phyloP scores from a whole-genome alignment of 176 grass and related monocot species.

The Carex parvula region DNA sequence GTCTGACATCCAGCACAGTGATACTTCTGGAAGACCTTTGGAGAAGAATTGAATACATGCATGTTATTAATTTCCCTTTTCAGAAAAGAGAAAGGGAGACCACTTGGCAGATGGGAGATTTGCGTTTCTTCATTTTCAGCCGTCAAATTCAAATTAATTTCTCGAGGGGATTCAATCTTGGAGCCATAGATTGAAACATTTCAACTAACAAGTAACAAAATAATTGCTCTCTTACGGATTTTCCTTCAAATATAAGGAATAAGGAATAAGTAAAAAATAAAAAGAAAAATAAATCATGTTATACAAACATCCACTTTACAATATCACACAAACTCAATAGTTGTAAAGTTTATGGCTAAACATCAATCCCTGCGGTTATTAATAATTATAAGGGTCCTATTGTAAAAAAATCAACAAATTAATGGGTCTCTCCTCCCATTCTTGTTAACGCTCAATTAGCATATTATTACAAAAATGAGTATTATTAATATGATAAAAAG shows the following conservation, averaged over 20 bases:
- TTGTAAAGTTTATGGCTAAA: background rate
- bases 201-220: background rate
- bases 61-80: conserved; percentile 9
- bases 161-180: background rate
- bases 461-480: too few relatives aligned
- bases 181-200: background rate
- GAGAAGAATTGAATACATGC: background rate
- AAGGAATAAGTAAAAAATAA: background rate
- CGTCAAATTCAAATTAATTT: background rate
- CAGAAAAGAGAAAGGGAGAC: background rate
- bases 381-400: background rate
- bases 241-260: background rate
- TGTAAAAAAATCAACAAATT: background rate
- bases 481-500: too few relatives aligned
- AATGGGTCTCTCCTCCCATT: too few relatives aligned
- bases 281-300: background rate
- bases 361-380: background rate
- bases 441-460: too few relatives aligned
- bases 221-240: background rate
- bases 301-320: background rate
- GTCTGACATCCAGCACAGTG: too few relatives aligned
- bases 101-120: conserved; percentile 3
- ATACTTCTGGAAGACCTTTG: background rate
- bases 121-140: conserved; percentile 16
- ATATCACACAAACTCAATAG: background rate